Conservation (phyloP, 2,329 filamentous ascomycete genomes). For the Trichoderma endophyticum region DNA sequence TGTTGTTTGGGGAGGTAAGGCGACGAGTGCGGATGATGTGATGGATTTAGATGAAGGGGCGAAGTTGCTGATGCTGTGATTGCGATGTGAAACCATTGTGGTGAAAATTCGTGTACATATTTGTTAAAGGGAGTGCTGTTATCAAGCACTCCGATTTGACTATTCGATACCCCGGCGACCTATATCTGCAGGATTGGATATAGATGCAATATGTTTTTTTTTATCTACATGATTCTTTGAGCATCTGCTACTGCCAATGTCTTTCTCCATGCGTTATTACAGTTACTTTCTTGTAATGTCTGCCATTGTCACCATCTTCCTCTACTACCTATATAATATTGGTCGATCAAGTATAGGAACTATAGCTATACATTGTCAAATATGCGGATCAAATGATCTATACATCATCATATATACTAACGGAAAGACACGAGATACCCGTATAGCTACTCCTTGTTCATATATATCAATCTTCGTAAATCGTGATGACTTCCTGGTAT, state of each 20-base stretch:
- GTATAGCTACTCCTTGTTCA: background rate
- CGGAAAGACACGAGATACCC: too few relatives aligned
- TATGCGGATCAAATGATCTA: background rate
- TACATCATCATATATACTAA: too few relatives aligned
- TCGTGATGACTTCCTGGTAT: background rate
- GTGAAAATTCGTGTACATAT: background rate
- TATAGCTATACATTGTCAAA: background rate
- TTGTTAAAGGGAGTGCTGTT: background rate
- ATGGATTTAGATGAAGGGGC: conserved; percentile 52
- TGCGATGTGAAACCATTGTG: background rate
- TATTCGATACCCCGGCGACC: background rate
- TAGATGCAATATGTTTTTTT: background rate
- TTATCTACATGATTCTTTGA: background rate
- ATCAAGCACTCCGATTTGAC: background rate
- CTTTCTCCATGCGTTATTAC: background rate
- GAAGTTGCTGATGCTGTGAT: conserved; percentile 32
- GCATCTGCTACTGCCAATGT: background rate
- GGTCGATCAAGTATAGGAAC: too few relatives aligned
- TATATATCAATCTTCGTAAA: background rate
- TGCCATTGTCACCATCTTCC: too few relatives aligned
- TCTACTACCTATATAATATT: too few relatives aligned
- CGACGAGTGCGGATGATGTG: conserved; percentile 46
- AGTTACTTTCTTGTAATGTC: too few relatives aligned
- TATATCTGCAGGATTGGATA: background rate
- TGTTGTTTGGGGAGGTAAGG: conserved; percentile 51